Evolutionary conservation across 306 rosid species (phyloP).

Genomic region (Amphicarpaea edgeworthii): DNA sequence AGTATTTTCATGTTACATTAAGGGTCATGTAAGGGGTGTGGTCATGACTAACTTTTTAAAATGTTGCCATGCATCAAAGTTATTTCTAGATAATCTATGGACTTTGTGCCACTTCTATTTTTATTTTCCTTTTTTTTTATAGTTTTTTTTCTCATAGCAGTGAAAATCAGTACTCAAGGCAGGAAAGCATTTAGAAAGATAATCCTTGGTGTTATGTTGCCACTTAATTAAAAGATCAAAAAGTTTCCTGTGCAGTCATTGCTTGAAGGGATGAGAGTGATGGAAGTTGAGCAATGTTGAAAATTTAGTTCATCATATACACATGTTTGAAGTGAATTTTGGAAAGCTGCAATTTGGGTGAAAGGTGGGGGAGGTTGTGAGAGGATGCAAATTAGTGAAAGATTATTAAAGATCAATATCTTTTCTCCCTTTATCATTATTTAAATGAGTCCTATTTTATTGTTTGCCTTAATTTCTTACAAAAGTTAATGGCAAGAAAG

Average conservation of each 20-base stretch:
- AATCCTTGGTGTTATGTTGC: slow-evolving; percentile 3
- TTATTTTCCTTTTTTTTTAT: not conserved
- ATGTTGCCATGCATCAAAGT: not conserved
- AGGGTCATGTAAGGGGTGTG: not conserved
- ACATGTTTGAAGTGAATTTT: slow-evolving; percentile 8
- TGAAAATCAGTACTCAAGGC: slow-evolving; percentile 10
- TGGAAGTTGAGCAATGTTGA: not conserved
- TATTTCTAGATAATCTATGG: slow-evolving; percentile 15
- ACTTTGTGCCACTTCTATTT: slow-evolving; percentile 1
- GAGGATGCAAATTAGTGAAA: not conserved
- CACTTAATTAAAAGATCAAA: slow-evolving; percentile 15
- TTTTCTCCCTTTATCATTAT: not conserved
- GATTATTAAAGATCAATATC: not conserved
- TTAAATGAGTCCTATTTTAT: not conserved
- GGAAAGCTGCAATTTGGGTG: not conserved
- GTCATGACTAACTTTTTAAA: not conserved
- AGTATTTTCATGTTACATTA: slow-evolving; percentile 35
- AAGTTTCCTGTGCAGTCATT: slow-evolving; percentile 9
- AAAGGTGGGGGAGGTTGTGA: slow-evolving; percentile 12
- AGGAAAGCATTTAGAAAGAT: slow-evolving; percentile 27
- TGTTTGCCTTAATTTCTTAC: slow-evolving; percentile 13
- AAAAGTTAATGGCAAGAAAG: slow-evolving; percentile 8
- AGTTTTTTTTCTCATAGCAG: not conserved
- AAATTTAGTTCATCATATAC: not conserved
- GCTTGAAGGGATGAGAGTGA: slow-evolving; percentile 22